Base-by-base conservation (phyloP, 2,329 filamentous ascomycete species). In the Shiraia bambusicola region DNA sequence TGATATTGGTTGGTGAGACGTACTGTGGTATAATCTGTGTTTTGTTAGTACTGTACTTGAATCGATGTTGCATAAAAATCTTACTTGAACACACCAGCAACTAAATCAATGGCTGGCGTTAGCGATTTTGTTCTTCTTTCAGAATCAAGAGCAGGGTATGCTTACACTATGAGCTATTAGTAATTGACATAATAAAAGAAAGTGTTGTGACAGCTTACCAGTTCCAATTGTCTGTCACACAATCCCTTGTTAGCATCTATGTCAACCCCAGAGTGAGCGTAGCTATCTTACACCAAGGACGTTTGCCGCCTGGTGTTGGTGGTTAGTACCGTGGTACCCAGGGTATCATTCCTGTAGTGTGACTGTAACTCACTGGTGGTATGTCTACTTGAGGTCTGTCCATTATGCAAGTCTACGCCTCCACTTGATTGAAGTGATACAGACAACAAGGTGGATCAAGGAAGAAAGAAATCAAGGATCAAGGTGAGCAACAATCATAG, bases 21-120 rank as follows among this genome's bases (percentile, higher is more conserved):
- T 60, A 66, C 63, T 67, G 63, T 57, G 63, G 63, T 28, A 67
- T 58, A 26, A 67, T 63, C 56, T 66, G 29, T 24, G 12, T 8
- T 14, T 12, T 25, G 42, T 65, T 31, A 64, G 52, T 9, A 15
- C 44, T 4, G 19, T 22, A 22, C n/a, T n/a, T n/a, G n/a, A n/a
- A 25, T n/a, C 4, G 13, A 2, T 25, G 12, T 14, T 30, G 4
- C 29, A 8, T 15, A 24, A n/a, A 6, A 22, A 27, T 13, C 56
- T 47, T 58, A 70, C 68, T 58, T 71, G 69, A 50, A 72, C 51
- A 56, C 69, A 71, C 69, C 69, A 72, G 40, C 67, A 71, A 16
- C 69, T 72, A 49, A 16, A 38, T 10, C n/a, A 29, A 34, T 11
- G 14, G 19, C 11, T 17, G 8, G 12, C 15, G 44, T 61, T 56